Evolutionary conservation across 345 rosid genomes (phyloP).

Genomic region (Triadica sebifera): DNA sequence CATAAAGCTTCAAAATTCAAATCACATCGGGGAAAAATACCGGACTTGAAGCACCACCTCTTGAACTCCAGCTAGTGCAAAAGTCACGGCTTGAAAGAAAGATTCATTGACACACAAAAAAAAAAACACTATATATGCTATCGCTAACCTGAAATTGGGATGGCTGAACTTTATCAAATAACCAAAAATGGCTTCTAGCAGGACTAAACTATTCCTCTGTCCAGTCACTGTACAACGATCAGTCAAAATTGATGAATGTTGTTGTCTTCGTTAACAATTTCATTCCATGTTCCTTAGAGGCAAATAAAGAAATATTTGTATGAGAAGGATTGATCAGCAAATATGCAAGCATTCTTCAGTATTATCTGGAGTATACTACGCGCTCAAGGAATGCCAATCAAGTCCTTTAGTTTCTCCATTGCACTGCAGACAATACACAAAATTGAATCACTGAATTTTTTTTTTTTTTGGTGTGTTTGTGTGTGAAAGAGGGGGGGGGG

Average conservation of each 20-base stretch:
- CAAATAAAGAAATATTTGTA: not conserved
- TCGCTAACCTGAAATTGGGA: not conserved
- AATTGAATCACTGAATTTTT: not conserved
- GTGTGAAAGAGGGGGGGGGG: too few species aligned
- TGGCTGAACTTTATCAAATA: not conserved
- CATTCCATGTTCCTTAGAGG: not conserved
- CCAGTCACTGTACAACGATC: not conserved
- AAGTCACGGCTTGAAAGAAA: too few species aligned
- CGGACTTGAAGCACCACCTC: too few species aligned
- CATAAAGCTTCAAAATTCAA: too few species aligned
- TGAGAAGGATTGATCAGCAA: not conserved
- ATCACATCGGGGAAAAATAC: too few species aligned
- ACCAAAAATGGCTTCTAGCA: not conserved
- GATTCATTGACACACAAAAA: too few species aligned
- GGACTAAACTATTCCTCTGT: not conserved
- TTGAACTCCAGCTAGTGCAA: too few species aligned
- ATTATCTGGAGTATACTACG: not conserved
- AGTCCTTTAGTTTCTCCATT: constrained; percentile 39
- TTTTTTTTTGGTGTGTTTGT: too few species aligned
- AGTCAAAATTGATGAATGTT: not conserved
- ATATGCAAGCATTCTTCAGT: not conserved
- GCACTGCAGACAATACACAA: constrained; percentile 36
- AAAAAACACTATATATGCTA: too few species aligned
- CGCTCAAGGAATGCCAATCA: constrained; percentile 24
- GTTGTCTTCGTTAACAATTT: not conserved